A percentile compares a stretch with the other conserved stretches of the same genome.
These are phyloP conservation scores for Amesomyces nigricolor DNA, from an alignment of 2,329 filamentous ascomycete genomes.

Conservation along the genomic window DNA sequence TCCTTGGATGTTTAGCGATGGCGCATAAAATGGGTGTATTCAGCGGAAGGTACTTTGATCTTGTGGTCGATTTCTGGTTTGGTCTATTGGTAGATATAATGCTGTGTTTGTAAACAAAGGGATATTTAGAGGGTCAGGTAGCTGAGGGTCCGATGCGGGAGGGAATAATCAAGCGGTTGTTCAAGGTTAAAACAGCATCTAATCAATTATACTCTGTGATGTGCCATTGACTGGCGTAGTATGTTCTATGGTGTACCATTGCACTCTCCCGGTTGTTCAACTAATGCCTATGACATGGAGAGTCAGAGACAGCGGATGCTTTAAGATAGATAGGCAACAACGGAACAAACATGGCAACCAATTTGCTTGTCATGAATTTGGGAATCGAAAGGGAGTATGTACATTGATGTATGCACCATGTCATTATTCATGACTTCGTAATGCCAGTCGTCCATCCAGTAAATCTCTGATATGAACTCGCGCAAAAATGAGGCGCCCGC, in stretches of 20 bases:
- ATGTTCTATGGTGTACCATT: too few species aligned
- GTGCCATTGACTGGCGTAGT: too few species aligned
- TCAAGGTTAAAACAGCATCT: not conserved
- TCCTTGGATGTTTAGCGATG: slow-evolving; percentile 20
- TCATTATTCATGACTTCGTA: too few species aligned
- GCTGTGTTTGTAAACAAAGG: not conserved
- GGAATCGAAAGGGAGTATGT: too few species aligned
- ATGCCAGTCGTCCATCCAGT: not conserved
- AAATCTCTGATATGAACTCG: not conserved
- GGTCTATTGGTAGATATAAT: not conserved
- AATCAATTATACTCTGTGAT: not conserved
- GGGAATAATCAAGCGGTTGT: not conserved
- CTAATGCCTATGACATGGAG: too few species aligned
- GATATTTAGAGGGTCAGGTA: not conserved
- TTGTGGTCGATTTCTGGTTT: not conserved
- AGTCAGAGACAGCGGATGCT: too few species aligned
- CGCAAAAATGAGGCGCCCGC: too few species aligned
- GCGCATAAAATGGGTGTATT: slow-evolving; percentile 22
- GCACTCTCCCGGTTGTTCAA: too few species aligned
- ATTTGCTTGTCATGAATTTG: too few species aligned
- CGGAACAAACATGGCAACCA: too few species aligned
- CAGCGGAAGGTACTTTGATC: not conserved
- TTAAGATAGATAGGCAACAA: too few species aligned
- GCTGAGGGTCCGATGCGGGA: not conserved
- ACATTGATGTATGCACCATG: too few species aligned